phyloP scores from a whole-genome alignment of 768 basidiomycete species.

The Pleurotus eryngii region DNA sequence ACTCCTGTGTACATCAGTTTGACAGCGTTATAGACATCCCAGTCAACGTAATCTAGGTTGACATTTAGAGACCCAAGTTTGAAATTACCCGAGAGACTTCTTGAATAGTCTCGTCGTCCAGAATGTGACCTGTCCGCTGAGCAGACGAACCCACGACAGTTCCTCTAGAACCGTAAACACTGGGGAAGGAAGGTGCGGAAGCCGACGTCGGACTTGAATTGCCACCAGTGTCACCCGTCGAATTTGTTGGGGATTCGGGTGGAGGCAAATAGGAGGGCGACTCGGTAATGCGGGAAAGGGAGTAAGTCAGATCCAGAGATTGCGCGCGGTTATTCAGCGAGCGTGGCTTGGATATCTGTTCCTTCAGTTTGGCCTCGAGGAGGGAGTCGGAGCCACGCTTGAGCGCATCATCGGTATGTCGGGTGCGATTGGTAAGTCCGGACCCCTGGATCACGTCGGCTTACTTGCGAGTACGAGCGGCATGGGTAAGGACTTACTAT shows the following conservation, averaged over 20 bases:
- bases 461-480: conserved; percentile 13
- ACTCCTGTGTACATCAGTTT: conserved; percentile 10
- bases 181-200: conserved; percentile 80
- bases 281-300: conserved; percentile 79
- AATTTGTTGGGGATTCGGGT: conserved; percentile 80
- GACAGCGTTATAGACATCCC: not conserved
- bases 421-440: conserved; percentile 63
- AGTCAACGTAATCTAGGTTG: not conserved
- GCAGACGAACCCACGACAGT: conserved; percentile 41
- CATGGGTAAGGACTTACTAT: conserved; percentile 48
- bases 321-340: conserved; percentile 85
- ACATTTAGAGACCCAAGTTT: conserved; percentile 58
- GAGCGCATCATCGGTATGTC: conserved; percentile 70
- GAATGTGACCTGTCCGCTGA: conserved; percentile 36
- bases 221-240: conserved; percentile 68
- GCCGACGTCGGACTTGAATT: conserved; percentile 78
- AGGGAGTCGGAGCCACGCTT: conserved; percentile 85
- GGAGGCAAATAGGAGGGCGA: conserved; percentile 55
- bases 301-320: conserved; percentile 83
- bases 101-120: conserved; percentile 60
- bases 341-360: conserved; percentile 72
- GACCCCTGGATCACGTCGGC: conserved; percentile 45
- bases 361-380: conserved; percentile 80
- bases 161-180: conserved; percentile 64
- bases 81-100: conserved; percentile 78